phyloP scores from a whole-genome alignment of 2,329 filamentous ascomycete genomes.

The Colletotrichum sp. region DNA sequence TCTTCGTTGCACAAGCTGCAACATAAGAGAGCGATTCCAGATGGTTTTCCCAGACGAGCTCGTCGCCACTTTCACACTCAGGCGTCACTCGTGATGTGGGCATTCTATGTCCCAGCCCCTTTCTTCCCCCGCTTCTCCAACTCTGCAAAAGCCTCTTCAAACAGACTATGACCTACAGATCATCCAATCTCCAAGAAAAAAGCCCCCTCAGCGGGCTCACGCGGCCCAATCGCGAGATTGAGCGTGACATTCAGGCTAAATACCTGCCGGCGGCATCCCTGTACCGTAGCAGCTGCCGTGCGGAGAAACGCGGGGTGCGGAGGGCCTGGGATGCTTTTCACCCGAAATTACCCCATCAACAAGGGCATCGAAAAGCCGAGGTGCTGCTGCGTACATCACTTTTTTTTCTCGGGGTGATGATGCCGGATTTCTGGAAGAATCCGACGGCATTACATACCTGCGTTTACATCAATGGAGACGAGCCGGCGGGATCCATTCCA shows the following conservation, averaged over 20 bases:
- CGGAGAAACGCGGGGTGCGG: slow-evolving; percentile 3
- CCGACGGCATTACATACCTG: background rate
- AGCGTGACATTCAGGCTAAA: background rate
- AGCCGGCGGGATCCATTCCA: background rate
- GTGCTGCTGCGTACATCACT: background rate
- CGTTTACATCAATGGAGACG: background rate
- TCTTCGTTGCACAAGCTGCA: no score
- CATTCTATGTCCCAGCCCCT: background rate
- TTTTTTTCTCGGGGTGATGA: background rate
- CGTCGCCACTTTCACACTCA: accelerated
- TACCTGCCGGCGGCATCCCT: background rate
- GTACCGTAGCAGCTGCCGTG: background rate
- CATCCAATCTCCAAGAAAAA: background rate
- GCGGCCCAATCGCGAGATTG: background rate
- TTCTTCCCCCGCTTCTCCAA: background rate
- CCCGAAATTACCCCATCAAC: background rate
- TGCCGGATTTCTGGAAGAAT: background rate
- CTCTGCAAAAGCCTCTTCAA: background rate
- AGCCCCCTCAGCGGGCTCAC: background rate
- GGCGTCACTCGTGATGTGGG: background rate
- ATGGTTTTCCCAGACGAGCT: background rate
- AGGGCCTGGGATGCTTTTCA: background rate
- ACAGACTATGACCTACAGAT: background rate
- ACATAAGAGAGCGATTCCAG: accelerated
- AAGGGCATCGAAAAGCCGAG: background rate